These are phyloP conservation scores for Scytalidium lignicola DNA, from an alignment of 2,329 filamentous ascomycete genomes.

Conservation along the genomic window DNA sequence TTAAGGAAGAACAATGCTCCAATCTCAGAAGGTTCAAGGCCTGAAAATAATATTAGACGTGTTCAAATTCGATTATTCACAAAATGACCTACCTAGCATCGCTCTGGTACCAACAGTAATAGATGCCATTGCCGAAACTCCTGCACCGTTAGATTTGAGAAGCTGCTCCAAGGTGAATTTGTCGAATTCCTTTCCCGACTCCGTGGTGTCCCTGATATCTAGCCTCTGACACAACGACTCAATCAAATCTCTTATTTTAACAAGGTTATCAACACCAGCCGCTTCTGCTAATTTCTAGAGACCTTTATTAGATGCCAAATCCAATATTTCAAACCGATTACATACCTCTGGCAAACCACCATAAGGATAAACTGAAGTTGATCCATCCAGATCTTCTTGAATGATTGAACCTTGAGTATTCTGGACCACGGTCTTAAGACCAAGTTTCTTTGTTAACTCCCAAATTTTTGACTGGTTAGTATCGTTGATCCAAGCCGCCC, in stretches of 20 bases:
- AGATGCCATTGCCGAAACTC: slow-evolving; percentile 4
- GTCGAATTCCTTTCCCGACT: background rate
- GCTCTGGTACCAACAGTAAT: slow-evolving; percentile 40
- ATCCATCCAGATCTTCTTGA: slow-evolving; percentile 34
- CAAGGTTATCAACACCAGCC: background rate
- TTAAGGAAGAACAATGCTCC: slow-evolving; percentile 50
- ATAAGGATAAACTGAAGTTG: slow-evolving; percentile 26
- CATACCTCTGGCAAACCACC: slow-evolving; percentile 25
- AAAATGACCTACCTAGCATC: slow-evolving; percentile 37
- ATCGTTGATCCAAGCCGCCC: slow-evolving; percentile 54
- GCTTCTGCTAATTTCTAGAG: background rate
- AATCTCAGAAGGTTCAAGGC: slow-evolving; percentile 40
- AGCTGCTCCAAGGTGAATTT: slow-evolving; percentile 4
- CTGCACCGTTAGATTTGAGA: slow-evolving; percentile 4
- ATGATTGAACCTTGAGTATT: slow-evolving; percentile 40
- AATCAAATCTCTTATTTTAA: background rate
- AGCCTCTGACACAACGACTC: background rate
- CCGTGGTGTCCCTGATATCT: background rate
- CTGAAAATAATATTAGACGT: background rate
- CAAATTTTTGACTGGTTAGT: slow-evolving; percentile 30
- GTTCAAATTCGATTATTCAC: background rate
- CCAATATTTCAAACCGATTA: background rate
- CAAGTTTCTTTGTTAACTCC: slow-evolving; percentile 34
- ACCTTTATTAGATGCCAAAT: background rate
- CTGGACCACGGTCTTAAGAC: slow-evolving; percentile 41